Evolutionary conservation across 352 stramenopile species (phyloP).

Genomic region (Globisporangium cederbergense): DNA sequence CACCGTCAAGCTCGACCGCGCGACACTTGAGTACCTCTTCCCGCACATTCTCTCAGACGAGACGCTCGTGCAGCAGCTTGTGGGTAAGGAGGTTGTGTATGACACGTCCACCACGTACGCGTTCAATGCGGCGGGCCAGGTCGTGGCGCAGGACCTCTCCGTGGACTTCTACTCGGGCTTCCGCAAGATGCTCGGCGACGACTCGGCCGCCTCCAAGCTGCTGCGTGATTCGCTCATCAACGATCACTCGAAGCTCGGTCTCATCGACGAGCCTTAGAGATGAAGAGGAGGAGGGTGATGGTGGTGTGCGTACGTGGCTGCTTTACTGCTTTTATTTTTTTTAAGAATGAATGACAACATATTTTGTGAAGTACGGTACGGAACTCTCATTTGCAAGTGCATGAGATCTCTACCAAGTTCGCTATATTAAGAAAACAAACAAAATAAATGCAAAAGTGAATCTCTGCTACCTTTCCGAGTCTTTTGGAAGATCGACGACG

Average conservation of each 20-base stretch:
- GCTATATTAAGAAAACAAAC: no score
- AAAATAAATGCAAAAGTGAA: no score
- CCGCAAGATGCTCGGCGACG: conserved; percentile 17
- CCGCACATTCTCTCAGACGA: conserved; percentile 34
- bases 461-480: no score
- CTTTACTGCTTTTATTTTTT: no score
- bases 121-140: conserved; percentile 23
- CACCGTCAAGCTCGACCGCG: conserved; percentile 13
- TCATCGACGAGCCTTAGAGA: conserved; percentile 2
- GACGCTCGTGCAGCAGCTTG: conserved; percentile 32
- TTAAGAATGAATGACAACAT: no score
- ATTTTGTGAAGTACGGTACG: no score
- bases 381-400: no score
- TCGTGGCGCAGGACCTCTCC: conserved; percentile 19
- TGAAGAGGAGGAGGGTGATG: background rate
- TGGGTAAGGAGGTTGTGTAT: conserved; percentile 31
- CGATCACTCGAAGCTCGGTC: conserved; percentile 10
- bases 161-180: conserved; percentile 25
- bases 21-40: conserved; percentile 31
- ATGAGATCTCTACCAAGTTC: no score
- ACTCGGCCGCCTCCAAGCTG: conserved; percentile 11
- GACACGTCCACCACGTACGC: conserved; percentile 28
- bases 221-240: conserved; percentile 13
- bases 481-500: no score
- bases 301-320: no score